phyloP scores from a whole-genome alignment of 495 filamentous ascomycete species.

The Hypoxylon lienhwacheense region DNA sequence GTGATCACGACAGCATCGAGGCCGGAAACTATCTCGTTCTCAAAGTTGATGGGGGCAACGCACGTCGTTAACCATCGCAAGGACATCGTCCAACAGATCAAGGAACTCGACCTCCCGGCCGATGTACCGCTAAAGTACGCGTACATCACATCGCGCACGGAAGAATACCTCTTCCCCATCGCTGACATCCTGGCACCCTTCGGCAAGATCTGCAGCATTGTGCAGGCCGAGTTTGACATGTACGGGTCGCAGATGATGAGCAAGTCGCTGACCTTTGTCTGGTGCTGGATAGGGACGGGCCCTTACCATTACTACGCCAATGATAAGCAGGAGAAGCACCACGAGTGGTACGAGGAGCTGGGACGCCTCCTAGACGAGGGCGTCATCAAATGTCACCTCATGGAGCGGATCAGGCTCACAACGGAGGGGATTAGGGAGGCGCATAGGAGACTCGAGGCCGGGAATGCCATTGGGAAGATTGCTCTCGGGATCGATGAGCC shows the following conservation, averaged over 20 bases:
- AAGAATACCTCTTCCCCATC: slow-evolving; percentile 24
- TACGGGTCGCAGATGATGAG: slow-evolving; percentile 34
- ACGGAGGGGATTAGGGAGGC: slow-evolving; percentile 28
- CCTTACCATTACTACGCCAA: slow-evolving; percentile 20
- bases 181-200: slow-evolving; percentile 26
- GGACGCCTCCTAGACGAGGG: slow-evolving; percentile 6
- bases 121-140: slow-evolving; percentile 24
- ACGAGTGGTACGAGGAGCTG: slow-evolving; percentile 25
- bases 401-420: slow-evolving; percentile 9
- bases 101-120: slow-evolving; percentile 17
- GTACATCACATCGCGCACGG: slow-evolving; percentile 25
- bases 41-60: slow-evolving; percentile 28
- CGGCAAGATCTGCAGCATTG: slow-evolving; percentile 28
- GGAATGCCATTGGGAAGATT: slow-evolving; percentile 25
- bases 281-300: slow-evolving; percentile 28
- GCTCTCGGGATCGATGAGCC: slow-evolving; percentile 22
- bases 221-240: slow-evolving; percentile 28
- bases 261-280: slow-evolving; percentile 25
- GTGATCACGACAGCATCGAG: slow-evolving; percentile 29
- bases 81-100: slow-evolving; percentile 26
- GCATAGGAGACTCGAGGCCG: slow-evolving; percentile 22
- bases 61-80: slow-evolving; percentile 26
- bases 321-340: slow-evolving; percentile 28
- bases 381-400: slow-evolving; percentile 23
- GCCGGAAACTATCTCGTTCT: slow-evolving; percentile 21